phyloP scores from a whole-genome alignment of 805 yeast genomes.

The Brettanomyces bruxellensis region DNA sequence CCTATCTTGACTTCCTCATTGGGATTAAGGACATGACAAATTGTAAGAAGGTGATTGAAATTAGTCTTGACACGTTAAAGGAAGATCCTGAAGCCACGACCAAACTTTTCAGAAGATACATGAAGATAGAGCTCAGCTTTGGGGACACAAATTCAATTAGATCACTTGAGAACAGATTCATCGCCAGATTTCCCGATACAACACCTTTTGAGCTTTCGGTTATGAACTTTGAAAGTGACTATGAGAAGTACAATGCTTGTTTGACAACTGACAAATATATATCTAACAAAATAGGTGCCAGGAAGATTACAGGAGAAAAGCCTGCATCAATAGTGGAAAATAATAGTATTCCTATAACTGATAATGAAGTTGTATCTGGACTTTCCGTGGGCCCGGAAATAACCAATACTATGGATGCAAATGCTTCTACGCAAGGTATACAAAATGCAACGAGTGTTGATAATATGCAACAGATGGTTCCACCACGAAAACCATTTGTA shows the following conservation, averaged over 20 bases:
- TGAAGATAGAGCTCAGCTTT: conserved; percentile 58
- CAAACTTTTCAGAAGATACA: conserved; percentile 46
- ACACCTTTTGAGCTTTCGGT: conserved; percentile 22
- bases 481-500: conserved; percentile 14
- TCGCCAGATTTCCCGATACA: conserved; percentile 56
- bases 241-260: conserved; percentile 22
- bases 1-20: conserved; percentile 67
- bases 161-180: conserved; percentile 57
- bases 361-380: neutral
- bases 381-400: neutral
- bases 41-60: conserved; percentile 76
- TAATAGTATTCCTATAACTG: neutral
- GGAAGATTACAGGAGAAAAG: neutral
- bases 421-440: neutral
- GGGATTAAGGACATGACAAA: conserved; percentile 56
- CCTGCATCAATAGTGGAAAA: neutral
- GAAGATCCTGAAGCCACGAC: conserved; percentile 31
- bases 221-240: conserved; percentile 12
- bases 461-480: neutral
- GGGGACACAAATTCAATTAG: conserved; percentile 64
- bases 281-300: conserved; percentile 6
- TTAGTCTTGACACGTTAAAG: conserved; percentile 50
- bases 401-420: too few species aligned
- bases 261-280: conserved; percentile 25
- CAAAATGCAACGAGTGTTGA: neutral